Base-by-base conservation (phyloP, 140 eudicot species). In the Stevia rebaudiana region DNA sequence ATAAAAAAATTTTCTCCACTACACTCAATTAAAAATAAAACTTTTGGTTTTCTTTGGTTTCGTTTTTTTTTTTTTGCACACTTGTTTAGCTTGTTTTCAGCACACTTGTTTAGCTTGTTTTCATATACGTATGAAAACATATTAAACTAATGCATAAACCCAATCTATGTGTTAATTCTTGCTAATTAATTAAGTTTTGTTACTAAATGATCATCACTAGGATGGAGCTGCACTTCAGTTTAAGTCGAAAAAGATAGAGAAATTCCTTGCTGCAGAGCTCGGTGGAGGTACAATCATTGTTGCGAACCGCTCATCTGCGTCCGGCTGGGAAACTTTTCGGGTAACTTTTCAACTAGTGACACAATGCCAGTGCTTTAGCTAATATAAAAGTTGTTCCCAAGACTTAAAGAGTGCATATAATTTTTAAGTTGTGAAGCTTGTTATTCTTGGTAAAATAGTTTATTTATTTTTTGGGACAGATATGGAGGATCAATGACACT, bases 281-380 rank as follows among this genome's bases (percentile, higher is more conserved):
- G 96, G 96, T 13, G 96, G 94, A 48, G 96, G 94, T 36, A 55
- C 76, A 11, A 78, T 72, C 57, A 58, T 88, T 47, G 96, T 80
- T 51, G 90, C 94, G 8, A 88, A 88, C 71, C 59, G 87, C 61
- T 36, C 81, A 8, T 35, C 77, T 51, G 89, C 89, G 64, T 81
- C 92, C 0, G 87, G 77, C 23, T 88, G 96, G 96, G 96, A 88
- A 68, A 77, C 94, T 10, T 88, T 88, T 60, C 52, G 70, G 9
- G 96, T 88, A 84, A 44, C n/a, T n/a, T 61, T 46, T 39, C 47
- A 30, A 18, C 13, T 3, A 37, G 23, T 22, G 22, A 30, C 21
- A 3, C 33, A 44, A 21, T 21, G 49, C 0, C 28, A 36, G 22
- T 23, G 47, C n/a, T 40, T 61, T 39, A n/a, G 23, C 41, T 17